A percentile compares a stretch with the other conserved stretches of the same genome.
phyloP scores from a whole-genome alignment of 805 yeast species.

The Yamadazyma philogaea region DNA sequence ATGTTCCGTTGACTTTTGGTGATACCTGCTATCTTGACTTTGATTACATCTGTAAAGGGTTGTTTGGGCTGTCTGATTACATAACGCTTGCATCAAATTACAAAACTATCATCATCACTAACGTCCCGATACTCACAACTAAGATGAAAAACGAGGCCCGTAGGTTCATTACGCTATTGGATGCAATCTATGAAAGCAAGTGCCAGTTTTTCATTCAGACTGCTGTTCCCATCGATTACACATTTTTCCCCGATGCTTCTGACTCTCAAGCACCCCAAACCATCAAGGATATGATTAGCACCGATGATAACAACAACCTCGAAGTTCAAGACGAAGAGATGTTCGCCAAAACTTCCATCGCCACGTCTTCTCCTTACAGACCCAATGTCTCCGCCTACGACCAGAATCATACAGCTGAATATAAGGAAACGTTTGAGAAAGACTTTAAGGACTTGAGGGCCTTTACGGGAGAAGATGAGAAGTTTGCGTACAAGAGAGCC shows the following conservation, averaged over 20 bases:
- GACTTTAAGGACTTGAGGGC: constrained; percentile 48
- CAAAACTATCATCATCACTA: constrained; percentile 54
- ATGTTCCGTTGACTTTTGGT: constrained; percentile 41
- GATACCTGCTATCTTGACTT: constrained; percentile 49
- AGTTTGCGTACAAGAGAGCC: constrained; percentile 70
- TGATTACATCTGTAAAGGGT: constrained; percentile 51
- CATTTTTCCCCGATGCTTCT: constrained; percentile 58
- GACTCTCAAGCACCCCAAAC: constrained; percentile 14
- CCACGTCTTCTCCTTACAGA: constrained; percentile 59
- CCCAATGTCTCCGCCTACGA: constrained; percentile 67
- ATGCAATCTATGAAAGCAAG: constrained; percentile 66
- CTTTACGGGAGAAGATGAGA: constrained; percentile 76
- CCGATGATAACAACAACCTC: constrained; percentile 31
- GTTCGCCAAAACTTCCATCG: constrained; percentile 62
- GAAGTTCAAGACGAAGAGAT: constrained; percentile 64
- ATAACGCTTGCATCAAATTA: constrained; percentile 62
- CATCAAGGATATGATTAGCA: constrained; percentile 14
- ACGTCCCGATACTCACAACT: constrained; percentile 57
- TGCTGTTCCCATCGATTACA: constrained; percentile 46
- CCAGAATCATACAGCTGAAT: constrained; percentile 36
- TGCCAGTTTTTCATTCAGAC: constrained; percentile 56
- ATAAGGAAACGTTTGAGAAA: constrained; percentile 11
- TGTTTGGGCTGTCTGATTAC: constrained; percentile 65
- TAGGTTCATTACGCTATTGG: constrained; percentile 61
- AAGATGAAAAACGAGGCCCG: constrained; percentile 66